A percentile compares a stretch with the other conserved stretches of the same genome.
These are phyloP conservation scores for Lodderomyces jiufengensis DNA, from an alignment of 1,139 yeast species.

Conservation along the genomic window DNA sequence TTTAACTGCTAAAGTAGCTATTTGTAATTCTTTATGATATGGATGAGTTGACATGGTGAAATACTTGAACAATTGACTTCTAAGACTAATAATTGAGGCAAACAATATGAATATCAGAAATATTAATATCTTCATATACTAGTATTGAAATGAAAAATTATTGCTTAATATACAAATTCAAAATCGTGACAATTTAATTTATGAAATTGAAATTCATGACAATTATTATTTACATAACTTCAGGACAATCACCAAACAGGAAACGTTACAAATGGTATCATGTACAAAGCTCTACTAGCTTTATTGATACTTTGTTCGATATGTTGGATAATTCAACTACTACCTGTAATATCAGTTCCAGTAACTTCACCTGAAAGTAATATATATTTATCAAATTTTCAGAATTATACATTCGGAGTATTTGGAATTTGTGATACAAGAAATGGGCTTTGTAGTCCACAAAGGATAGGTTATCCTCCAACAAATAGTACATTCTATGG, in stretches of 20 bases:
- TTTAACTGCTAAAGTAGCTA: slow-evolving; percentile 87
- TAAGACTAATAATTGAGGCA: slow-evolving; percentile 2
- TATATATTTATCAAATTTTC: slow-evolving; percentile 29
- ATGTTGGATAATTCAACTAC: slow-evolving; percentile 36
- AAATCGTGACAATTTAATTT: too few species aligned
- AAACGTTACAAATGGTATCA: slow-evolving; percentile 10
- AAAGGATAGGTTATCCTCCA: slow-evolving; percentile 39
- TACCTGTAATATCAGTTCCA: slow-evolving; percentile 45
- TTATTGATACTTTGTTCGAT: slow-evolving; percentile 23
- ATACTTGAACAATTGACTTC: neutral
- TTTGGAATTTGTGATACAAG: slow-evolving; percentile 40
- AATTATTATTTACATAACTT: too few species aligned
- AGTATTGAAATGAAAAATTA: neutral
- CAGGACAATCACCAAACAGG: too few species aligned
- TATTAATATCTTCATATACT: slow-evolving; percentile 1
- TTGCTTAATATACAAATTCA: too few species aligned
- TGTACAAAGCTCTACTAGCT: slow-evolving; percentile 27
- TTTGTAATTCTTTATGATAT: slow-evolving; percentile 55
- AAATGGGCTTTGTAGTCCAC: slow-evolving; percentile 26
- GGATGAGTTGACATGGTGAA: slow-evolving; percentile 21
- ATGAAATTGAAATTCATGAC: slow-evolving; percentile 1
- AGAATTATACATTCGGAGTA: slow-evolving; percentile 40
- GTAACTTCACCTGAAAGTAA: slow-evolving; percentile 25
- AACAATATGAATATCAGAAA: slow-evolving; percentile 6
- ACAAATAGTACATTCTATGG: slow-evolving; percentile 19